A percentile compares a stretch with the other conserved stretches of the same genome.
Evolutionary conservation across 2,329 filamentous ascomycete species (phyloP).

Genomic region (Xylaria hypoxylon): DNA sequence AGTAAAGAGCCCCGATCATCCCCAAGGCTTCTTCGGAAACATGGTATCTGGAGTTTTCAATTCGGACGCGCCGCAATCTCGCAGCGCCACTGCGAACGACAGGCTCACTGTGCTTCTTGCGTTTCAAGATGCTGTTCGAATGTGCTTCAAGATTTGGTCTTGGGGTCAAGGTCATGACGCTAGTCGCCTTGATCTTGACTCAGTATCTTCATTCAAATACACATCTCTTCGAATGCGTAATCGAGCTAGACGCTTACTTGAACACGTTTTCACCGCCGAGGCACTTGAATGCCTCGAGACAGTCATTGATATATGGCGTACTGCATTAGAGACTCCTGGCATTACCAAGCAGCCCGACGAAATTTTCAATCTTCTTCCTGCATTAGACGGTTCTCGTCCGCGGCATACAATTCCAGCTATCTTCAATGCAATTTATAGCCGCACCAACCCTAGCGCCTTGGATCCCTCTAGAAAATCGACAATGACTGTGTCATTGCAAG

Average conservation of each 20-base stretch:
- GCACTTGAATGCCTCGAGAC: conserved; percentile 94
- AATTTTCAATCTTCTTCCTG: conserved; percentile 88
- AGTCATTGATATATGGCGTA: conserved; percentile 84
- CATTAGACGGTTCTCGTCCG: conserved; percentile 89
- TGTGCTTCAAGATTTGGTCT: conserved; percentile 94
- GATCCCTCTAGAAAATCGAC: conserved; percentile 86
- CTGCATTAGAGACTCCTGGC: conserved; percentile 58
- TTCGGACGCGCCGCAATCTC: conserved; percentile 78
- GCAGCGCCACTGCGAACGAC: conserved; percentile 90
- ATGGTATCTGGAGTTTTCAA: conserved; percentile 94
- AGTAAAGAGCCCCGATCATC: conserved; percentile 82
- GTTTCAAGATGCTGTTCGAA: conserved; percentile 93
- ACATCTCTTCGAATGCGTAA: conserved; percentile 93
- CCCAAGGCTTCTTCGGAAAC: conserved; percentile 90
- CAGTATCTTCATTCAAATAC: conserved; percentile 86
- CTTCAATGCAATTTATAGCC: conserved; percentile 95
- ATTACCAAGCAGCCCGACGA: conserved; percentile 69
- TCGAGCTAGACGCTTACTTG: conserved; percentile 84
- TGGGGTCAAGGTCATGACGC: conserved; percentile 80
- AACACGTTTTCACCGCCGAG: conserved; percentile 93
- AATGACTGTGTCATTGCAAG: conserved; percentile 84
- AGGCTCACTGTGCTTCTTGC: conserved; percentile 93
- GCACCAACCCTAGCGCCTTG: conserved; percentile 84
- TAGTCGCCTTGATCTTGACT: conserved; percentile 71
- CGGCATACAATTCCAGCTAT: conserved; percentile 93